phyloP scores from a whole-genome alignment of 2,329 filamentous ascomycete genomes.

The Claviceps digitariae region DNA sequence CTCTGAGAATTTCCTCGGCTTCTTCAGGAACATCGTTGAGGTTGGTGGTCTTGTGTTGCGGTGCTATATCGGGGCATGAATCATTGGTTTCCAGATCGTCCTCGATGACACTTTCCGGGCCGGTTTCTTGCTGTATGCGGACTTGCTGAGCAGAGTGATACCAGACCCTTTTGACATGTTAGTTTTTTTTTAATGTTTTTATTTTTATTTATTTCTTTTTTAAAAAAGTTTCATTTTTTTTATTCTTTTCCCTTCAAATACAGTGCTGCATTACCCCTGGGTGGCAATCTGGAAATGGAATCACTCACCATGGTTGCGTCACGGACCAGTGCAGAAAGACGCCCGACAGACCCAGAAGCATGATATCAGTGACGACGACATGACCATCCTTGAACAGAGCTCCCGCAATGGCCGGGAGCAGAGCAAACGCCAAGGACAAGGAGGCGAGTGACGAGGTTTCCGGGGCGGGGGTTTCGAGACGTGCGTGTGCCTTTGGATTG shows the following conservation, averaged over 20 bases:
- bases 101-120: conserved; percentile 3
- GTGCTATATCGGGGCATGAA: conserved; percentile 19
- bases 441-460: conserved; percentile 62
- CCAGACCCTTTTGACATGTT: conserved; percentile 44
- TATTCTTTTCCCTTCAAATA: too few relatives aligned
- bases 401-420: conserved; percentile 76
- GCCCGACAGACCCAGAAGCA: conserved; percentile 64
- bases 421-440: conserved; percentile 67
- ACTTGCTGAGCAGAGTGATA: conserved; percentile 58
- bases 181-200: background rate
- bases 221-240: too few relatives aligned
- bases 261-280: too few relatives aligned
- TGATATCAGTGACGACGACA: conserved; percentile 70
- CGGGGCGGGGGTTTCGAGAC: conserved; percentile 24
- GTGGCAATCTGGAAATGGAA: background rate
- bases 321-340: conserved; percentile 91
- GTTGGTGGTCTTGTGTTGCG: conserved; percentile 28
- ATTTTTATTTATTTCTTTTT: background rate
- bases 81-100: background rate
- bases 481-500: conserved; percentile 28
- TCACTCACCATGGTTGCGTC: conserved; percentile 66
- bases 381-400: conserved; percentile 75
- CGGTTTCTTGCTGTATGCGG: conserved; percentile 36
- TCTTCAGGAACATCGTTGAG: conserved; percentile 22
- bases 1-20: background rate